Base-by-base conservation (phyloP, 2,329 filamentous ascomycete species). In the Curvularia lunata region DNA sequence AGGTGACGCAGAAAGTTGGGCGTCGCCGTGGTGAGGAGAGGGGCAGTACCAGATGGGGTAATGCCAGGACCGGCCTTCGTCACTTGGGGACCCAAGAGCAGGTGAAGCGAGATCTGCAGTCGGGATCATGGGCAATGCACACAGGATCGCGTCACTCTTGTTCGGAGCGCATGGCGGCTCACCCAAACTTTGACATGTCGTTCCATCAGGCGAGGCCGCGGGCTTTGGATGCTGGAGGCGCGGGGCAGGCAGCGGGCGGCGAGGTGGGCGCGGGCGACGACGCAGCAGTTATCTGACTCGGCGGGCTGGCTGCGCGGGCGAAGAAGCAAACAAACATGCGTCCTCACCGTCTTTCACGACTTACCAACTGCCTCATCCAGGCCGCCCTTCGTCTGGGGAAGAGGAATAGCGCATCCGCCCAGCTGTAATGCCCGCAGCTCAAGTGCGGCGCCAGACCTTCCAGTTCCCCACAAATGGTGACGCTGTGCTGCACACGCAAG, bases 401-500 rank as follows among this genome's bases (percentile, higher is more conserved):
- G 46, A 43, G 37, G 58, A 63, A 65, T 66, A 66, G 70, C 54
- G 67, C 68, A 68, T 73, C 72, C 72, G 70, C 57, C 48, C 63
- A 55, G 56, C 58, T 59, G 63, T 63, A 57, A 5, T 63, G 66
- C 58, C 56, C 55, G 57, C 57, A 64, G 64, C 48, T 56, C 59
- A 60, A 63, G 59, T 58, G 56, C 47, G 59, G 63, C 65, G 69
- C 64, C 55, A 64, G 41, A 69, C 63, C 56, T 67, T 63, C 62
- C 59, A 60, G 63, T 52, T 61, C 69, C 69, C 72, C 71, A 73
- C 70, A 70, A 74, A 70, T 67, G 68, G 70, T 75, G 73, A 75
- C 72, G 71, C 64, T 68, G 65, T 49, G 58, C 61, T 64, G 63
- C 57, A 18, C 66, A 63, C 63, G 61, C 63, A 62, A 58, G 61